Evolutionary conservation across 345 rosid genomes (phyloP), one percentile per base, ranked within the genome.

Genomic region (Arabis hirsuta): DNA sequence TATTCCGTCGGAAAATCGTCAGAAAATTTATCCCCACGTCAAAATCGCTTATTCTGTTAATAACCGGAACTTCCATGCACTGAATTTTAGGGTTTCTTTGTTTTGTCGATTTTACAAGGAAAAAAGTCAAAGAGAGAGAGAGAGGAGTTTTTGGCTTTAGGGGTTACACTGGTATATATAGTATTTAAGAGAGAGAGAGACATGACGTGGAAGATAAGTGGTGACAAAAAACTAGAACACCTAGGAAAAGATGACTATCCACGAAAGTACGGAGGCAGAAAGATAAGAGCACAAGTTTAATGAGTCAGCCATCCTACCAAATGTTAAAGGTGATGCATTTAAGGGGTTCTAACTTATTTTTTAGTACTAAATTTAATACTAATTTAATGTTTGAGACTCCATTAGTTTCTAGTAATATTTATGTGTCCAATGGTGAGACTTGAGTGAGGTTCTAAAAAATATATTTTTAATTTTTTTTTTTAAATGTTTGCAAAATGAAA

Each of bases 21-120:
- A 76, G 32, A 42, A 85, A 64, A 60, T 42, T 67, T 44, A 86
- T 59, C 31, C 82, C 84, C 22, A 81, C 62, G 54, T 92, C 88
- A 44, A 90, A 82, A 53, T 90, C 88, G 63, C 77, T 75, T 55
- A 92, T 80, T 58, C 90, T 78, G 56, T 84, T 79, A 36, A 87
- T 76, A 6, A 90, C 84, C 2, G 92, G 86, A 12, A 90, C 81
- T 61, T 90, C 92, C 96, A 92, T 89, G 41, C 13, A 7, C 12
- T 22, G 2, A 3, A 22, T 16, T 16, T 4, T 31, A 47, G 38
- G 69, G 39, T 11, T 27, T 31, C 75, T 79, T 55, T 71, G 51
- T 2, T 60, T 34, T 1, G 38, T 24, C 16, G 41, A 36, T 19
- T 2, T 43, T 14, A 10, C 59, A 42, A 22, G 0, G 7, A 3